Percentiles rank a stretch among this genome's conserved stretches.
phyloP scores from a whole-genome alignment of 2,329 filamentous ascomycete species.

The Beauveria sp. region DNA sequence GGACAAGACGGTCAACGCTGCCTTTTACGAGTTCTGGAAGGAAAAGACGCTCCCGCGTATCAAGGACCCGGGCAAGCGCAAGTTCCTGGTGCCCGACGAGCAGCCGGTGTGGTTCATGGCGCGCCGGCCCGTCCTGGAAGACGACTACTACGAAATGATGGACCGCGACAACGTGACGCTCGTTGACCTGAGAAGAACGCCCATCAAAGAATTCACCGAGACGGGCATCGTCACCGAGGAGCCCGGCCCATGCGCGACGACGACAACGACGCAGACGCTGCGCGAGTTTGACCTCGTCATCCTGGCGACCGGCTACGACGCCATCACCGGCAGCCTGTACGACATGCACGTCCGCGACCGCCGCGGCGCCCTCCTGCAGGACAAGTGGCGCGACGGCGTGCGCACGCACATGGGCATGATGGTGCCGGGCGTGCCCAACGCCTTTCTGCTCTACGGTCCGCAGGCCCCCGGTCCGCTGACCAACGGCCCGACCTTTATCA shows the following conservation, averaged over 20 bases:
- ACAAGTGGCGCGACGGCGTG: constrained; percentile 15
- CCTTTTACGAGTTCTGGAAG: constrained; percentile 12
- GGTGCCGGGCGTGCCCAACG: constrained; percentile 16
- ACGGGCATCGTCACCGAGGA: constrained; percentile 4
- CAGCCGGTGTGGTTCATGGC: constrained; percentile 6
- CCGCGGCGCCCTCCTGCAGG: constrained; percentile 11
- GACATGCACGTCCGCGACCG: constrained; percentile 17
- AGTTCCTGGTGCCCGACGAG: constrained; percentile 10
- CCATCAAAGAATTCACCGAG: neutral
- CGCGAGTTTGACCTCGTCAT: constrained; percentile 13
- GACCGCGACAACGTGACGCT: constrained; percentile 11
- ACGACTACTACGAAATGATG: constrained; percentile 13
- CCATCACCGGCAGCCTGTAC: constrained; percentile 16
- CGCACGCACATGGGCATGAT: constrained; percentile 18
- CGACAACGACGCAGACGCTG: neutral
- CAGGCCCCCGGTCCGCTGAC: constrained; percentile 16
- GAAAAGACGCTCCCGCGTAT: constrained; percentile 5
- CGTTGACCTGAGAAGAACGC: constrained; percentile 8
- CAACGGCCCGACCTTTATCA: constrained; percentile 18
- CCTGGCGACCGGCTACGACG: constrained; percentile 17
- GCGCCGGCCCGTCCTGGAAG: constrained; percentile 1
- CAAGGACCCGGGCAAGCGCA: constrained; percentile 7
- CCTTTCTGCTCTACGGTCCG: constrained; percentile 20
- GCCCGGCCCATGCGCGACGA: constrained; percentile 10
- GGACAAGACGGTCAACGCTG: constrained; percentile 6